Evolutionary conservation across 1,284 basidiomycete genomes (phyloP), one percentile per base, ranked within the genome.

Genomic region (Omphalotus olearius): DNA sequence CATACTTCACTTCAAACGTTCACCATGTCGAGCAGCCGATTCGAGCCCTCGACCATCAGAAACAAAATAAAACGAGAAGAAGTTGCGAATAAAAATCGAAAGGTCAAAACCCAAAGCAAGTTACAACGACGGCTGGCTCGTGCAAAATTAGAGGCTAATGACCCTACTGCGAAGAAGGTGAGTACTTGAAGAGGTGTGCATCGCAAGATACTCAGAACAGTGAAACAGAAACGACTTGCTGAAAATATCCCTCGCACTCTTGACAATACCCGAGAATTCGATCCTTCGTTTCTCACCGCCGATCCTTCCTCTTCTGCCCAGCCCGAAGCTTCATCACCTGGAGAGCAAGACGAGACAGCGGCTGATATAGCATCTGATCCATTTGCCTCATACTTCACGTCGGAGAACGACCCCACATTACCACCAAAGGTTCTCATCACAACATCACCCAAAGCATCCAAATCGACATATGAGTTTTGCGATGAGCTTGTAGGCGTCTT

Each of bases 401-500:
- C 81, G 25, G 68, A 71, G 20, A 73, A 78, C n/a, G 85, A 90
- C 62, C 82, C 84, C 13, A 76, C 68, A 38, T 66, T 78, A 11
- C 88, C 88, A 33, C 93, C 92, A 0, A 93, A 90, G 68, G 84
- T 97, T 45, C 76, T 98, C 48, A 82, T 98, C 52, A 98, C 94
- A 0, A 97, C 94, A 1, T 91, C 88, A 0, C 83, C 86, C n/a
- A 88, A 89, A 55, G 88, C 92, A 3, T 88, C 89, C 14, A 90
- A 88, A 61, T 67, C 79, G 6, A 94, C 92, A 0, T 93, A 91
- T 61, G 83, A 86, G 16, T 95, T 97, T 67, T 91, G 91, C 60
- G 89, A 94, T 57, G 96, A 99, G 67, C 71, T 99, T 9, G 87
- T 91, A 26, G 88, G 86, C 5, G 76, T 99, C 36, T 93, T 99